Evolutionary conservation across 2,329 filamentous ascomycete species (phyloP).

Genomic region (Monilinia polystroma): DNA sequence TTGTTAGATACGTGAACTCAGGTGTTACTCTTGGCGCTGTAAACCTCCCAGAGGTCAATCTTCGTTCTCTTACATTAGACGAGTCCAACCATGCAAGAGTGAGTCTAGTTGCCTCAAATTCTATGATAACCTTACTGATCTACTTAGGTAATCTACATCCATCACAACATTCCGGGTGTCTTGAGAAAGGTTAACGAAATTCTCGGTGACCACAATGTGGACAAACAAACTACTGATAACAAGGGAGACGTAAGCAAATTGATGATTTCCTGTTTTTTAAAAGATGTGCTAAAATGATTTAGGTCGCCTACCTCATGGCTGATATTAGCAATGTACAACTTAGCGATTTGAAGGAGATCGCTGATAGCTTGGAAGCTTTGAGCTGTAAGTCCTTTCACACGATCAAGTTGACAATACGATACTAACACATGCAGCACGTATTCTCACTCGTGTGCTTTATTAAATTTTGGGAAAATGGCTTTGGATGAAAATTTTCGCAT

Average conservation of each 20-base stretch:
- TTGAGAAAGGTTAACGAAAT: constrained; percentile 94
- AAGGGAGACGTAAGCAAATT: constrained; percentile 69
- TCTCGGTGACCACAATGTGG: constrained; percentile 91
- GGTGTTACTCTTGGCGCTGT: constrained; percentile 88
- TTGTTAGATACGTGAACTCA: constrained; percentile 94
- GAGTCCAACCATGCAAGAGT: constrained; percentile 86
- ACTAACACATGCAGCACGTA: constrained; percentile 38
- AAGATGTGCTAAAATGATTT: constrained; percentile 30
- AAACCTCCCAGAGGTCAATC: constrained; percentile 91
- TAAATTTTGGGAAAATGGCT: constrained; percentile 28
- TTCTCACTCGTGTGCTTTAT: constrained; percentile 43
- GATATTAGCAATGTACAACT: constrained; percentile 87
- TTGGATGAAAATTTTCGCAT: constrained; percentile 19
- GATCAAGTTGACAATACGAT: constrained; percentile 3
- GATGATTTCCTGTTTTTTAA: not conserved
- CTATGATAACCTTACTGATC: constrained; percentile 31
- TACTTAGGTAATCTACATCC: constrained; percentile 80
- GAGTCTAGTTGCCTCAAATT: constrained; percentile 35
- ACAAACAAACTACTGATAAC: constrained; percentile 98
- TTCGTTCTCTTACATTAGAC: constrained; percentile 86
- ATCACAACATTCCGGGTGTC: constrained; percentile 94
- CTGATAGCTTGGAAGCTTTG: constrained; percentile 76
- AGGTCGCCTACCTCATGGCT: constrained; percentile 94
- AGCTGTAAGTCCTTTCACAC: constrained; percentile 58
- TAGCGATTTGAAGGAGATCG: constrained; percentile 80